Base-by-base conservation (phyloP, 2,329 filamentous ascomycete species). In the Xylariaceae sp. region DNA sequence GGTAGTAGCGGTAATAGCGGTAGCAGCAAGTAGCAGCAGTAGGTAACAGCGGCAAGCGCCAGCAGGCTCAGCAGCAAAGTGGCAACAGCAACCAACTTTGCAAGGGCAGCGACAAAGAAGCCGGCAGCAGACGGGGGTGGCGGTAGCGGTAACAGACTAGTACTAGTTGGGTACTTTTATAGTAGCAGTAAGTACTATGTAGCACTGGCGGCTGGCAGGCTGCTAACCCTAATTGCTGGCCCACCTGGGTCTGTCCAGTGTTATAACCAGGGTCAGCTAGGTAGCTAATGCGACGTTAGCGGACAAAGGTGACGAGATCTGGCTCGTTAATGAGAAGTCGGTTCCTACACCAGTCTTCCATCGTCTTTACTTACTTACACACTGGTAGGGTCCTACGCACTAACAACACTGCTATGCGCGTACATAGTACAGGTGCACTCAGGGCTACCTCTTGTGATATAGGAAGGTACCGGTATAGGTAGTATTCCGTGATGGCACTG, bases 281-380 rank as follows among this genome's bases (percentile, higher is more conserved):
- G 44, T 51, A 44, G 52, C 26, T 6, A 11, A 37, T 37, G 57
- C 58, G 51, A 53, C 55, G 56, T 58, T 53, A 53, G 58, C 57
- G 53, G 54, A 53, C 47, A 35, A 43, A n/a, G 55, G 54, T 53
- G 57, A 57, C 57, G 51, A 53, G 55, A 55, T 48, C 43, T 45
- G 43, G 45, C 30, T 45, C 43, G 43, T 44, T 29, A 31, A 44
- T 30, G 12, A 31, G 29, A 27, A 27, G 9, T 30, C 43, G 43
- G 43, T 45, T 45, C 43, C 29, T 19, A 19, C 19, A 19, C 19
- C 19, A 19, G 19, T 19, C 19, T 19, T 27, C 27, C 29, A 29
- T 43, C 29, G 6, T 5, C 41, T 29, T 11, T 35, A 35, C 6
- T 6, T 35, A 35, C 32, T 9, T 35, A 35, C 32, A 35, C 32